Evolutionary conservation across 208 protist genomes (phyloP).

Genomic region (Trypanosoma scelopori): DNA sequence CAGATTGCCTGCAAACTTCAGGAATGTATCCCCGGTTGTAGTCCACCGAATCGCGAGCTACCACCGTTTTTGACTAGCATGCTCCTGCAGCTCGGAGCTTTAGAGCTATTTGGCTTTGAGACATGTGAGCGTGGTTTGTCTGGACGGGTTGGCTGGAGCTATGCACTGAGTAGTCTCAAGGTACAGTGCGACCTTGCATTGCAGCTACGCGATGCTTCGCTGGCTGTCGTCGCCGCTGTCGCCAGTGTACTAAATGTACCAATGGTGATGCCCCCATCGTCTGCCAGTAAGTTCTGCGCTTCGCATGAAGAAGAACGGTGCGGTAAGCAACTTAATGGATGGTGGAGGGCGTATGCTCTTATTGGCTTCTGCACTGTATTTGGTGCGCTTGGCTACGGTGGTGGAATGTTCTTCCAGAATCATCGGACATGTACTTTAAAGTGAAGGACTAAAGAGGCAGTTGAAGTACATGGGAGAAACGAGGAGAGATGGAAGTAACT

Average conservation of each 20-base stretch:
- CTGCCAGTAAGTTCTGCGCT: background rate
- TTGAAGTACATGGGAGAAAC: background rate
- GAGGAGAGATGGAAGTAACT: background rate
- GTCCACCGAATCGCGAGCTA: conserved; percentile 1
- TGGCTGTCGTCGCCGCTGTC: conserved; percentile 8
- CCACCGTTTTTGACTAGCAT: background rate
- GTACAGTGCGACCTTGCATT: conserved; percentile 11
- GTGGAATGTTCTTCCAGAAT: conserved; percentile 2
- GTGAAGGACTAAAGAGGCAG: conserved; percentile 3
- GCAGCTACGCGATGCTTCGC: conserved; percentile 2
- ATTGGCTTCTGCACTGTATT: background rate
- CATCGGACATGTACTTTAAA: background rate
- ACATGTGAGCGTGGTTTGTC: background rate
- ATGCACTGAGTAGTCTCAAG: conserved; percentile 13
- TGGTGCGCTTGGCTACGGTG: conserved; percentile 2
- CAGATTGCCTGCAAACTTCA: conserved; percentile 6
- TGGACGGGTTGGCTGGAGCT: conserved; percentile 10
- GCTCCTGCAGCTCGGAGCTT: background rate
- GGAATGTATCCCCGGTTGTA: background rate
- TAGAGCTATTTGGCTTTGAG: conserved; percentile 1
- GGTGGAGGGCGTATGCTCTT: background rate
- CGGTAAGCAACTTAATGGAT: background rate
- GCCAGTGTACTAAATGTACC: conserved; percentile 10
- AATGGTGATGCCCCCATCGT: background rate
- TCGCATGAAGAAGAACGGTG: no score